Conservation (phyloP, 148 eudicot species). For the Camellia granthamiana region DNA sequence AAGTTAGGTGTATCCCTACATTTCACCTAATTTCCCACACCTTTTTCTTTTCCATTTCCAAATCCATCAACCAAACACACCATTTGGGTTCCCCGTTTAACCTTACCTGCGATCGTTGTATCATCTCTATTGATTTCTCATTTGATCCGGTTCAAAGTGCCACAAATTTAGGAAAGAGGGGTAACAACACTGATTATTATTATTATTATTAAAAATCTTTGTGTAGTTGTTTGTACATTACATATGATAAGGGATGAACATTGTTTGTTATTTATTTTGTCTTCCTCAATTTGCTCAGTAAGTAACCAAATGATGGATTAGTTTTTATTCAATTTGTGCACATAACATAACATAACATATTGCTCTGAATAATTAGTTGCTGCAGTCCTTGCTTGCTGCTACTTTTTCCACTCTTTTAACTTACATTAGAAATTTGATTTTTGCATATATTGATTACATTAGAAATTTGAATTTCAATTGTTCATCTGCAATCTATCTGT, state of each 20-base stretch:
- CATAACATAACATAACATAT: background rate
- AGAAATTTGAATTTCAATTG: no score
- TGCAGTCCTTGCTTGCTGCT: background rate
- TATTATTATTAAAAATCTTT: background rate
- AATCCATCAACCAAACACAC: no score
- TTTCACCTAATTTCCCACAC: no score
- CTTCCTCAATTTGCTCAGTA: background rate
- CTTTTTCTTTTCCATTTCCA: no score
- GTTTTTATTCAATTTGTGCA: background rate
- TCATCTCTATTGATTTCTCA: background rate
- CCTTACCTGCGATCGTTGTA: background rate
- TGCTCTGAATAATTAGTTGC: background rate
- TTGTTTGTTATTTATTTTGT: background rate
- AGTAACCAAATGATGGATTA: background rate
- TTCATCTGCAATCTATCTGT: background rate
- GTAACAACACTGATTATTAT: background rate
- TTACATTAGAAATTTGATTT: background rate
- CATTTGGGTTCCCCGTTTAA: background rate
- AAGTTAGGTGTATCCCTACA: no score
- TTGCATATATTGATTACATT: background rate
- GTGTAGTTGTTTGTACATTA: background rate
- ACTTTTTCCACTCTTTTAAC: background rate
- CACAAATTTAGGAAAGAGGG: background rate
- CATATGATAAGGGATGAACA: background rate
- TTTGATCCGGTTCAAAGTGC: background rate